Percentiles rank a stretch among this genome's conserved stretches.
These are phyloP conservation scores for Pontederia crassipes DNA, from an alignment of 176 grass and related monocot genomes.

Conservation along the genomic window DNA sequence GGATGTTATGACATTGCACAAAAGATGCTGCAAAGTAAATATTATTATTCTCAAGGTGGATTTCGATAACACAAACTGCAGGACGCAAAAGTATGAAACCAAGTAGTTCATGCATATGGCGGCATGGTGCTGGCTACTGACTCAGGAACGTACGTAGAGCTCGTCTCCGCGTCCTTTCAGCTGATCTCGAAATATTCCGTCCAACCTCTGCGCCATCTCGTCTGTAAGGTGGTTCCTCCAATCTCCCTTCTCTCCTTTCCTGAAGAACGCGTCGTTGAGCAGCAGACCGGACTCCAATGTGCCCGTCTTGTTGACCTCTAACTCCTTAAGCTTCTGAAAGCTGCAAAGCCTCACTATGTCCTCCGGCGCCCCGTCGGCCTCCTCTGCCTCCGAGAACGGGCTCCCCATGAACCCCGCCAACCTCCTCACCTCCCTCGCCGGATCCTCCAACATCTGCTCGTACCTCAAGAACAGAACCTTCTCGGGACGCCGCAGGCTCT, in stretches of 20 bases:
- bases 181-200: constrained; percentile 7
- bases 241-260: constrained; percentile 6
- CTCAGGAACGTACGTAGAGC: neutral
- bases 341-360: constrained; percentile 24
- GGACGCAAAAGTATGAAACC: too few species aligned
- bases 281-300: neutral
- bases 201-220: constrained; percentile 24
- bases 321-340: neutral
- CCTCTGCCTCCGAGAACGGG: constrained; percentile 13
- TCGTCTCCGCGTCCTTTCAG: constrained; percentile 21
- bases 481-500: neutral
- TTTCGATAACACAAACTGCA: too few species aligned
- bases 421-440: neutral
- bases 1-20: too few species aligned
- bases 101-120: too few species aligned
- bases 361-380: constrained; percentile 1
- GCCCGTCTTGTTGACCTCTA: constrained; percentile 12
- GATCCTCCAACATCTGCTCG: constrained; percentile 22
- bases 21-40: too few species aligned
- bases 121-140: too few species aligned
- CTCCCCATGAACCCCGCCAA: constrained; percentile 18
- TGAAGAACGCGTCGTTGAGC: neutral
- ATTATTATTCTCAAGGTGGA: too few species aligned
- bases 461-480: constrained; percentile 27
- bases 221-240: neutral